These are phyloP conservation scores for Globisporangium barbulae DNA, from an alignment of 352 stramenopile species.

Conservation along the genomic window DNA sequence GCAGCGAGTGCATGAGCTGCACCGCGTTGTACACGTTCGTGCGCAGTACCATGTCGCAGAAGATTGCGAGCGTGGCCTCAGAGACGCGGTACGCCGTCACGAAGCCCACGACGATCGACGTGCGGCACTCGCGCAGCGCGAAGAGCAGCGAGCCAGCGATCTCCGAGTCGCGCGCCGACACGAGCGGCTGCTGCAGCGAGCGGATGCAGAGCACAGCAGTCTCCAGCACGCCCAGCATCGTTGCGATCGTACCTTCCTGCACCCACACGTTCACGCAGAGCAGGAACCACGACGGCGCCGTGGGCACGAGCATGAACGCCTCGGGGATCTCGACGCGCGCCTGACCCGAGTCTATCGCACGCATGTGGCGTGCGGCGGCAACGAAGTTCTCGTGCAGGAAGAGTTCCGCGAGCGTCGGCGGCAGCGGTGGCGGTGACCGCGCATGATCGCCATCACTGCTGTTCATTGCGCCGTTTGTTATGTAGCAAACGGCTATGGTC, in stretches of 20 bases:
- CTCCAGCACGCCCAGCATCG: conserved; percentile 13
- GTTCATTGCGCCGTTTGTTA: conserved; percentile 1
- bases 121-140: conserved; percentile 27
- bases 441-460: background rate
- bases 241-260: conserved; percentile 1
- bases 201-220: conserved; percentile 22
- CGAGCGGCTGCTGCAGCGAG: conserved; percentile 14
- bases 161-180: conserved; percentile 28
- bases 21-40: conserved; percentile 32
- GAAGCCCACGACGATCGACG: conserved; percentile 40
- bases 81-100: conserved; percentile 39
- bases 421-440: background rate
- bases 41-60: conserved; percentile 29
- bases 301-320: conserved; percentile 27
- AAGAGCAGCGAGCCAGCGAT: conserved; percentile 46
- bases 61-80: conserved; percentile 19
- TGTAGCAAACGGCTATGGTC: background rate
- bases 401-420: conserved; percentile 25
- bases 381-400: conserved; percentile 26
- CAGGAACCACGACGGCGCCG: conserved; percentile 37
- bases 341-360: conserved; percentile 31
- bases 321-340: conserved; percentile 28
- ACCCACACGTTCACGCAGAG: conserved; percentile 31
- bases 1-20: conserved; percentile 42
- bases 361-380: conserved; percentile 30